Conservation (phyloP, 176 grass and related monocot species). For the Guadua angustifolia region DNA sequence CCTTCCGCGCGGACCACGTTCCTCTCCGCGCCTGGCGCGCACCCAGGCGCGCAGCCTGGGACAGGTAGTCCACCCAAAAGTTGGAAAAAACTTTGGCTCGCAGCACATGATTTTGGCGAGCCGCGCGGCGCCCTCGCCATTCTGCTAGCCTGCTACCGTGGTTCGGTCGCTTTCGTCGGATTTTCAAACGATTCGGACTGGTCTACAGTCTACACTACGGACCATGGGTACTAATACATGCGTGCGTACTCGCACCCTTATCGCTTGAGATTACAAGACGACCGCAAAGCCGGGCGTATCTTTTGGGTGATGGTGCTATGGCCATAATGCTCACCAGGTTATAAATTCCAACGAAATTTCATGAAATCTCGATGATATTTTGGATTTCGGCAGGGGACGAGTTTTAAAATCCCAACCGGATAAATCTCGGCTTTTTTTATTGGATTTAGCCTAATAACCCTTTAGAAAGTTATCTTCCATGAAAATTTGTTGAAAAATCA, state of each 20-base stretch:
- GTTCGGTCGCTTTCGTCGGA: constrained; percentile 38
- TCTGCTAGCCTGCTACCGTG: neutral
- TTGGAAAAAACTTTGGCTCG: neutral
- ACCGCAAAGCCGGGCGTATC: neutral
- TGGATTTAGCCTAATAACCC: too few species aligned
- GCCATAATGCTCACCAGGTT: neutral
- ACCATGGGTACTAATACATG: neutral
- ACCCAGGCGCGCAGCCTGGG: neutral
- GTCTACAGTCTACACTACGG: constrained; percentile 14
- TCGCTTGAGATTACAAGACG: constrained; percentile 18
- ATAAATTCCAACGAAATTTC: too few species aligned
- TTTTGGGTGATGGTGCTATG: constrained; percentile 33
- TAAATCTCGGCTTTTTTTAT: too few species aligned
- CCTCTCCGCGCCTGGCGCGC: constrained; percentile 8
- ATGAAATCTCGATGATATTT: too few species aligned
- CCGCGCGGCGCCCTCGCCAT: neutral
- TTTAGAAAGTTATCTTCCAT: too few species aligned
- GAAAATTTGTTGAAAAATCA: too few species aligned
- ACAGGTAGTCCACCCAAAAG: constrained; percentile 26
- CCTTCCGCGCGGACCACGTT: constrained; percentile 45
- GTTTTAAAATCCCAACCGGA: too few species aligned
- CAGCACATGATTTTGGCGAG: constrained; percentile 38
- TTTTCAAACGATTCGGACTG: constrained; percentile 16
- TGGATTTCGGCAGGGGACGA: too few species aligned
- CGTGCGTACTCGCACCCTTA: constrained; percentile 13